Conservation (phyloP, 306 rosid species). For the Oemleria cerasiformis region DNA sequence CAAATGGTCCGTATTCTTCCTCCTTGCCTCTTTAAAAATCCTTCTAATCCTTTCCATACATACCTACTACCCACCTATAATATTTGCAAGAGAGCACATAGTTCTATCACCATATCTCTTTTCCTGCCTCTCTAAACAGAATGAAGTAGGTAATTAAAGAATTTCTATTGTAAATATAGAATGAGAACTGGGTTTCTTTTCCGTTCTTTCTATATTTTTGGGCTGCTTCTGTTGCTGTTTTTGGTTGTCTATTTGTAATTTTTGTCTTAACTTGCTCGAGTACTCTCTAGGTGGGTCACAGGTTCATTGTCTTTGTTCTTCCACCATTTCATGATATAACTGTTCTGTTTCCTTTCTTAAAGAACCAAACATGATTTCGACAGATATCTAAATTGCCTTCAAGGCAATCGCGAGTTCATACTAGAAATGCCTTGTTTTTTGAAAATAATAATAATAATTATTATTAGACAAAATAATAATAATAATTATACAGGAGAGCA, state of each 20-base stretch:
- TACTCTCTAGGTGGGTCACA: neutral
- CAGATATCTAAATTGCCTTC: too few relatives aligned
- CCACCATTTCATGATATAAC: neutral
- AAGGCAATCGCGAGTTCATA: too few relatives aligned
- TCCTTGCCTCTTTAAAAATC: neutral
- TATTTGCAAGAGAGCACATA: too few relatives aligned
- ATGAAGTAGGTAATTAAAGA: too few relatives aligned
- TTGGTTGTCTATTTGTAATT: neutral
- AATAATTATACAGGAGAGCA: too few relatives aligned
- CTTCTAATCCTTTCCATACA: neutral
- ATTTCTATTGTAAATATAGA: neutral
- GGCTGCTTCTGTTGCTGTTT: neutral
- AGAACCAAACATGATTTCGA: too few relatives aligned
- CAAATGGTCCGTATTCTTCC: neutral
- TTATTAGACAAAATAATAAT: too few relatives aligned
- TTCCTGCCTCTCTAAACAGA: too few relatives aligned
- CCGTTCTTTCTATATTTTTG: neutral
- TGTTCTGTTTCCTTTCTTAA: too few relatives aligned
- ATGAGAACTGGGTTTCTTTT: neutral
- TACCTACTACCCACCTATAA: neutral
- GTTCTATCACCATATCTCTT: too few relatives aligned
- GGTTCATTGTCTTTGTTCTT: neutral
- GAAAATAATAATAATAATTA: too few relatives aligned
- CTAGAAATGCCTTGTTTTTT: too few relatives aligned
- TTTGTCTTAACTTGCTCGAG: neutral